A percentile compares a stretch with the other conserved stretches of the same genome.
These are phyloP conservation scores for Coniella lustricola DNA, from an alignment of 2,329 filamentous ascomycete species.

Conservation along the genomic window DNA sequence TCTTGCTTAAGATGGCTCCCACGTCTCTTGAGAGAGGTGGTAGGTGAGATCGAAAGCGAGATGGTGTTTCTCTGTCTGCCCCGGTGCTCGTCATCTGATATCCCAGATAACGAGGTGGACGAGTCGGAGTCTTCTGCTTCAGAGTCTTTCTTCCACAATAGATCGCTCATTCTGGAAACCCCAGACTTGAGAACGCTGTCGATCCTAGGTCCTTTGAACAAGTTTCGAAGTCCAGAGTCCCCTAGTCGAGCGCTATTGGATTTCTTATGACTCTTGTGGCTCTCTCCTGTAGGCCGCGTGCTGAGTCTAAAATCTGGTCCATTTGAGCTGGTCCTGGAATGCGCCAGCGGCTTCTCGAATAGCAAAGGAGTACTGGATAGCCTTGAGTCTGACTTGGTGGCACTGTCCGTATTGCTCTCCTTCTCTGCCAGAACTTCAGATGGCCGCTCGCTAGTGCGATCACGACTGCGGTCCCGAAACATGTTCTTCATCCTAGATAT, in stretches of 20 bases:
- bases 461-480: conserved; percentile 47
- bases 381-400: not conserved
- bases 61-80: conserved; percentile 29
- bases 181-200: conserved; percentile 61
- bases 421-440: conserved; percentile 22
- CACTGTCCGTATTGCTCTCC: conserved; percentile 23
- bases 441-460: conserved; percentile 30
- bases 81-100: conserved; percentile 40
- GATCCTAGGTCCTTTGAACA: conserved; percentile 72
- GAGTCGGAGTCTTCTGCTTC: conserved; percentile 25
- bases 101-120: conserved; percentile 38
- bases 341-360: conserved; percentile 21
- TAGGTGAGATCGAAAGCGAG: conserved; percentile 17
- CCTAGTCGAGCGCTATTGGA: conserved; percentile 41
- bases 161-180: conserved; percentile 49
- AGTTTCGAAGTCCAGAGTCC: conserved; percentile 54
- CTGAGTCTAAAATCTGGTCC: conserved; percentile 33
- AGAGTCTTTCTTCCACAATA: conserved; percentile 49
- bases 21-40: conserved; percentile 29
- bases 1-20: conserved; percentile 26
- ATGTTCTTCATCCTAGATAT: conserved; percentile 49
- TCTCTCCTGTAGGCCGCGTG: conserved; percentile 35
- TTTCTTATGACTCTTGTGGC: conserved; percentile 40
- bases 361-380: conserved; percentile 12
- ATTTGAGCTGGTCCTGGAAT: conserved; percentile 26